Evolutionary conservation across 1,139 yeast genomes (phyloP).

Genomic region (Taphrina pruni): DNA sequence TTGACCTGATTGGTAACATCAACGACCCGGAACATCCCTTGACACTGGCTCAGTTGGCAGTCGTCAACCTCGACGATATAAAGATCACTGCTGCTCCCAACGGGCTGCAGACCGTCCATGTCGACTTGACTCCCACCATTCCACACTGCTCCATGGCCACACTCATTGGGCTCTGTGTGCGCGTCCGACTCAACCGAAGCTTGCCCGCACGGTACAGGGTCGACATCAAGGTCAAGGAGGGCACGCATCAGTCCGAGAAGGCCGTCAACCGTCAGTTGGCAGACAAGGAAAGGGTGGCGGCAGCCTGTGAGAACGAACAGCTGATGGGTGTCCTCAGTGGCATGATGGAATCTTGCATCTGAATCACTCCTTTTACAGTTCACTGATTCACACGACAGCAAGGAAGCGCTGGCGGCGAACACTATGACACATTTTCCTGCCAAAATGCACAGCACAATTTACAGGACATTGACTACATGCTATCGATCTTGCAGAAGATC

Average conservation of each 20-base stretch:
- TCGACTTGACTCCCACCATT: slow-evolving; percentile 93
- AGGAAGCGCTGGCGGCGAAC: too few relatives aligned
- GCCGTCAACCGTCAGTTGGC: slow-evolving; percentile 96
- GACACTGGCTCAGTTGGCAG: slow-evolving; percentile 91
- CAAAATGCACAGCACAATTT: too few relatives aligned
- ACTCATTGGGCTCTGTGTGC: slow-evolving; percentile 88
- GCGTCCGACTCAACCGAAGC: slow-evolving; percentile 88
- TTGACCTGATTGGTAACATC: slow-evolving; percentile 78
- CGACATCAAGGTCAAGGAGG: slow-evolving; percentile 79
- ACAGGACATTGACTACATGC: too few relatives aligned
- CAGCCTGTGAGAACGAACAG: slow-evolving; percentile 98
- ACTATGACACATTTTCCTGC: too few relatives aligned
- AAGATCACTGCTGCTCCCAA: slow-evolving; percentile 61
- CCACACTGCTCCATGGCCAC: slow-evolving; percentile 98
- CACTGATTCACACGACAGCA: too few relatives aligned
- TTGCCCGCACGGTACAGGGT: slow-evolving; percentile 85
- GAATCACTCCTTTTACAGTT: neutral
- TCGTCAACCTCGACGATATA: slow-evolving; percentile 84
- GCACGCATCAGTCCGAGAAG: slow-evolving; percentile 92
- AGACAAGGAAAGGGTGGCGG: slow-evolving; percentile 97
- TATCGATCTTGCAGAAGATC: neutral
- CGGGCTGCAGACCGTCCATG: slow-evolving; percentile 61
- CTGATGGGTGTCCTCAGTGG: slow-evolving; percentile 83
- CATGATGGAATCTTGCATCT: slow-evolving; percentile 79
- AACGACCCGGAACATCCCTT: slow-evolving; percentile 98